These are phyloP conservation scores for Globisporangium lucens DNA, from an alignment of 352 stramenopile genomes.

Conservation along the genomic window DNA sequence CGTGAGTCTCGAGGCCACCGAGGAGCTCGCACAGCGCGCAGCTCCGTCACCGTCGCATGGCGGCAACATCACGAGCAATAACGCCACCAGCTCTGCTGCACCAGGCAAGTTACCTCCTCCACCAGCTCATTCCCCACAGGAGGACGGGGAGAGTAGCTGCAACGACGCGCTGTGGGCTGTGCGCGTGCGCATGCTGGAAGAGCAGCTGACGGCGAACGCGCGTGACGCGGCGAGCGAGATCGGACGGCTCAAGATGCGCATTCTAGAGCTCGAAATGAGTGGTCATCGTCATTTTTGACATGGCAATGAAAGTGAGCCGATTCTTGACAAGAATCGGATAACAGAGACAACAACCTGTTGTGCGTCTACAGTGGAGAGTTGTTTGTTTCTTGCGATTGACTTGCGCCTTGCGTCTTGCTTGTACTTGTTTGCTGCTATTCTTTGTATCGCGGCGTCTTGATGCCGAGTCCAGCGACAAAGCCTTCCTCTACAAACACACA, in stretches of 20 bases:
- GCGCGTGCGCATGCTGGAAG: conserved; percentile 60
- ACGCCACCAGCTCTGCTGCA: background rate
- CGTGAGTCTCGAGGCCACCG: conserved; percentile 34
- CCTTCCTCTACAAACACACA: conserved; percentile 44
- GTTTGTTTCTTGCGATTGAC: background rate
- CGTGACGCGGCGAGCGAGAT: conserved; percentile 57
- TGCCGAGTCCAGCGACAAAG: conserved; percentile 74
- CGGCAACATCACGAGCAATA: background rate
- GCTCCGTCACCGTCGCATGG: background rate
- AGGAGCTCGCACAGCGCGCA: conserved; percentile 1
- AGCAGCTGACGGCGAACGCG: conserved; percentile 66
- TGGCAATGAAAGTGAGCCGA: background rate
- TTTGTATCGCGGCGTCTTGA: conserved; percentile 74
- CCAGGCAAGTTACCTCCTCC: background rate
- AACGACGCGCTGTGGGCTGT: conserved; percentile 31
- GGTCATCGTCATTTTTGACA: background rate
- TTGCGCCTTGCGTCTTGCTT: conserved; percentile 2
- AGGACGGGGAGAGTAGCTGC: background rate
- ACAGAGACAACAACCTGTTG: background rate
- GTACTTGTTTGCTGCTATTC: conserved; percentile 21
- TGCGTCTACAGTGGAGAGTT: background rate
- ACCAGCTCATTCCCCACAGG: background rate
- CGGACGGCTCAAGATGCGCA: conserved; percentile 48
- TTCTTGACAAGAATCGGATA: background rate
- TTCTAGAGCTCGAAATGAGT: conserved; percentile 56